Evolutionary conservation across 2,329 filamentous ascomycete species (phyloP).

Genomic region (Alternaria sp.): DNA sequence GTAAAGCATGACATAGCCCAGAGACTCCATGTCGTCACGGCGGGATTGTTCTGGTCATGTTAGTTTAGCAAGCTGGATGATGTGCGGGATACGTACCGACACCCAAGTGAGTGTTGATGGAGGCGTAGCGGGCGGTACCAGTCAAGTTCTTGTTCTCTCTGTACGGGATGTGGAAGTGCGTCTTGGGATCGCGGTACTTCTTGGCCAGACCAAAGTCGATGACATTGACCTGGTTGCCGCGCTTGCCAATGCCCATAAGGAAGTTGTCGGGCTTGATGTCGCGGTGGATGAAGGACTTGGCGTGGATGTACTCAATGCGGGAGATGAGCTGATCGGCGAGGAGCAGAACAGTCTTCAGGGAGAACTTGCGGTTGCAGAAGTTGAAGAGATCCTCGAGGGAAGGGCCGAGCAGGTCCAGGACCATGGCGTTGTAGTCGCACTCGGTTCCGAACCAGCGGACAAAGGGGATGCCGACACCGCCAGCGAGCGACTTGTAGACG

Average conservation of each 20-base stretch:
- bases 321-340: conserved; percentile 98
- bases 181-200: conserved; percentile 99
- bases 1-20: conserved; percentile 99
- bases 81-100: conserved; percentile 67
- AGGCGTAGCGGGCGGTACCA: conserved; percentile 96
- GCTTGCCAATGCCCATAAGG: conserved; percentile 98
- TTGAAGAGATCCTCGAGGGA: conserved; percentile 99
- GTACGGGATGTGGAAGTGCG: conserved; percentile 99
- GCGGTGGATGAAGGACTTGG: conserved; percentile 99
- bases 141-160: conserved; percentile 99
- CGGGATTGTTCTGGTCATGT: conserved; percentile 82
- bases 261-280: conserved; percentile 99
- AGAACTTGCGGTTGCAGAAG: conserved; percentile 99
- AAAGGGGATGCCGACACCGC: conserved; percentile 96
- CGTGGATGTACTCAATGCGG: conserved; percentile 99
- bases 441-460: conserved; percentile 99
- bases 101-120: conserved; percentile 97
- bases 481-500: conserved; percentile 87
- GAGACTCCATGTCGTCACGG: conserved; percentile 98
- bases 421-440: conserved; percentile 99
- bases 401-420: conserved; percentile 93
- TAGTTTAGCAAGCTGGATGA: conserved; percentile 11
- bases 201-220: conserved; percentile 99
- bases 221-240: conserved; percentile 98
- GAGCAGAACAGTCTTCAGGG: conserved; percentile 94